Evolutionary conservation across 2,329 filamentous ascomycete species (phyloP), one percentile per base, ranked within the genome.

Genomic region (Colletotrichum tabaci): DNA sequence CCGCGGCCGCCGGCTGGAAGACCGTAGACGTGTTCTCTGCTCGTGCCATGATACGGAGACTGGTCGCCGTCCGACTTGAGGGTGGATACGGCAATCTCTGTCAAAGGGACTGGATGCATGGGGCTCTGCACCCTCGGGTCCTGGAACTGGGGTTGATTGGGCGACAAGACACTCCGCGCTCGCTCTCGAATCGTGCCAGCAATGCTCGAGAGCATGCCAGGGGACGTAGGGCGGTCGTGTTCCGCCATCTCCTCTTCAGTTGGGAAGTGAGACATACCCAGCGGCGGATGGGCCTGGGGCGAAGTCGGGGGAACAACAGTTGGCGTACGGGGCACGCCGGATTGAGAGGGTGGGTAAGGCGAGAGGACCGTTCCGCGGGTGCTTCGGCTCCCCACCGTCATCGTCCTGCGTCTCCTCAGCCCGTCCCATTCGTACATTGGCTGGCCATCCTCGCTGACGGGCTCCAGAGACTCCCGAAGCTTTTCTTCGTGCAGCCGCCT

Each of bases 201-300:
- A 66, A 91, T 86, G 75, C 86, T 89, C 15, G 88, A 87, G 40
- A 89, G 83, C 61, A 89, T 80, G 56, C 82, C 80, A 5, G 85
- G 84, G 1, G 84, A 84, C 46, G 81, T 82, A 46, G 86, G 85
- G 57, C 84, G 82, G 42, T 89, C 82, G 71, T 87, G 83, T 50
- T 89, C 88, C 44, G 87, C 85, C 13, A 90, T 84, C 65, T 91
- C 90, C 23, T 92, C 88, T 12, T 91, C 88, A 21, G 88, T 87
- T 0, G 95, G 94, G 78, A 98, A 94, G 46, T 90, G 90, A 0
- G 94, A 93, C 94, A 98, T 97, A 58, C 96, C 96, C 10, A 98
- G 84, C 0, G 95, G 95, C 2, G 93, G 94, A 78, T 96, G 93
- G 0, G 61, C 70, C 46, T 47, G 40, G 8, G 70, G 70, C 4